A percentile compares a stretch with the other conserved stretches of the same genome.
These are phyloP conservation scores for Epichloe uncinata DNA, from an alignment of 2,329 filamentous ascomycete species.

Conservation along the genomic window DNA sequence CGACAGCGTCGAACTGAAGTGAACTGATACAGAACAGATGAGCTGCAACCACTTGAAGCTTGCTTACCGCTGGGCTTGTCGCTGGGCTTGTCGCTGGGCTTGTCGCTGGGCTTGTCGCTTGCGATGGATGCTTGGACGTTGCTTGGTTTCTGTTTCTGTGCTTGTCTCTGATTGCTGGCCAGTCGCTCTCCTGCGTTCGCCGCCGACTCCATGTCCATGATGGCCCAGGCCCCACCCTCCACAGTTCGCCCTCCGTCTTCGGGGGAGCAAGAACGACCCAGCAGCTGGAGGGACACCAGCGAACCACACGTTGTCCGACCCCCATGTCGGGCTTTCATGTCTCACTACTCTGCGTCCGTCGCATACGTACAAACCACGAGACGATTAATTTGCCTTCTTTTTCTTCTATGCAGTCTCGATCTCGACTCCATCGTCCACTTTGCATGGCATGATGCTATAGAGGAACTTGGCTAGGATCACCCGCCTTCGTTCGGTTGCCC, in stretches of 20 bases:
- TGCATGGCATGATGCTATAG: not conserved
- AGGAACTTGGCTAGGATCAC: not conserved
- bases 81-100: too few species aligned
- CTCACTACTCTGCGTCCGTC: slow-evolving; percentile 8
- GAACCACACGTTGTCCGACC: slow-evolving; percentile 3
- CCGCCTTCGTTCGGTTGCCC: not conserved
- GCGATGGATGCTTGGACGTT: too few species aligned
- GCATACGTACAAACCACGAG: slow-evolving; percentile 4
- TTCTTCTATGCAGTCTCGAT: not conserved
- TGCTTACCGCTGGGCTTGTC: too few species aligned
- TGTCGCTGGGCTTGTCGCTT: too few species aligned
- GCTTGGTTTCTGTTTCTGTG: not conserved
- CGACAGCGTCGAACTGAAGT: not conserved
- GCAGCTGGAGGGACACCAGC: not conserved
- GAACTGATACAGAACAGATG: too few species aligned
- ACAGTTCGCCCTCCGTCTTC: not conserved
- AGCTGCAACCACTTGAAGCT: too few species aligned
- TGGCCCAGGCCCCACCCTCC: not conserved
- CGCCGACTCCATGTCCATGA: not conserved
- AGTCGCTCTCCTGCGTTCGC: slow-evolving; percentile 1
- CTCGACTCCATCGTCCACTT: not conserved
- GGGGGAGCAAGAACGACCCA: not conserved
- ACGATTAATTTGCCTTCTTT: not conserved
- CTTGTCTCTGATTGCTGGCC: slow-evolving; percentile 4
- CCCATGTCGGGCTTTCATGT: slow-evolving; percentile 6